Conservation (phyloP, 257 asterid species). For the Solanum corneliomulleri region DNA sequence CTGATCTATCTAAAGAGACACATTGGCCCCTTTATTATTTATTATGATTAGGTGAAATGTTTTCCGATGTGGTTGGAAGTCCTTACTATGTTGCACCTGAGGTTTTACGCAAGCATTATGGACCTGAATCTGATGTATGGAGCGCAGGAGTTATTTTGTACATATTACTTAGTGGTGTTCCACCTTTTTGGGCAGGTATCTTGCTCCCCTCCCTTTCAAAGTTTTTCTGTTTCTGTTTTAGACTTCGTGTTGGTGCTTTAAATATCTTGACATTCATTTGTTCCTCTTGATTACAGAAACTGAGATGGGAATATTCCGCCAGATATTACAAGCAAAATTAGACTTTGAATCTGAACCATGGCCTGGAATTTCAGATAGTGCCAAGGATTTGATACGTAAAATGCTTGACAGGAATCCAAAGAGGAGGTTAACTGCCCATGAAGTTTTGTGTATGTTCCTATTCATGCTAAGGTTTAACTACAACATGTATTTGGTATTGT, state of each 20-base stretch:
- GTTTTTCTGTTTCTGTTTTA: background rate
- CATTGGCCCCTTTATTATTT: background rate
- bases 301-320: constrained; percentile 93
- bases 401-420: constrained; percentile 78
- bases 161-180: background rate
- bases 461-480: background rate
- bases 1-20: background rate
- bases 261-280: background rate
- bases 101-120: constrained; percentile 25
- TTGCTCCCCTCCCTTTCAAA: background rate
- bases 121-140: background rate
- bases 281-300: constrained; percentile 50
- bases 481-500: background rate
- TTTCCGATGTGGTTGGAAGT: constrained; percentile 89
- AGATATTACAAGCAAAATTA: constrained; percentile 60
- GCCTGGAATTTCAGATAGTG: constrained; percentile 75
- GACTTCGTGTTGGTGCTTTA: background rate
- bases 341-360: constrained; percentile 94
- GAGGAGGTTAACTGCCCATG: constrained; percentile 6
- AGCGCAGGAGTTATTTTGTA: background rate
- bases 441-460: background rate
- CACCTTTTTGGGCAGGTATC: constrained; percentile 56
- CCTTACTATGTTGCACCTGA: constrained; percentile 95
- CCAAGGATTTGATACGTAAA: constrained; percentile 75
- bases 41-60: constrained; percentile 45